These are phyloP conservation scores for Lenwebbia sp. DNA, from an alignment of 345 rosid species.

Conservation along the genomic window DNA sequence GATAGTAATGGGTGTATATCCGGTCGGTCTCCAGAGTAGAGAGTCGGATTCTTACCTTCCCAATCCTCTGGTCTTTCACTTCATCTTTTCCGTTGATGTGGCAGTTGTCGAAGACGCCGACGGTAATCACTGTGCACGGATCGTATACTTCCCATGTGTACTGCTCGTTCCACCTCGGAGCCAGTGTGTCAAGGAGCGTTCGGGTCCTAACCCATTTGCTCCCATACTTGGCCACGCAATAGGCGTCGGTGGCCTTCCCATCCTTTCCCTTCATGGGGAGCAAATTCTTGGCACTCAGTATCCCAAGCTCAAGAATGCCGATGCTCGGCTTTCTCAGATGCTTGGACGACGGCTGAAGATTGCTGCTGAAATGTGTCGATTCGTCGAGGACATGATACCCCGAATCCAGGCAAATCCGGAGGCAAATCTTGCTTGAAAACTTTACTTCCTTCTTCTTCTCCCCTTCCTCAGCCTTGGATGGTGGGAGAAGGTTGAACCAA, in stretches of 20 bases:
- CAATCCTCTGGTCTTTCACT: constrained; percentile 60
- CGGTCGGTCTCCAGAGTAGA: constrained; percentile 82
- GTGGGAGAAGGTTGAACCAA: constrained; percentile 66
- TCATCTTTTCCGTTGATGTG: constrained; percentile 67
- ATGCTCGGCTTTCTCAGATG: constrained; percentile 58
- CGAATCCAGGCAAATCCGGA: constrained; percentile 53
- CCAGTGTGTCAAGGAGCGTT: constrained; percentile 69
- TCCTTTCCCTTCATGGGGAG: constrained; percentile 83
- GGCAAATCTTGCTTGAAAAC: constrained; percentile 75
- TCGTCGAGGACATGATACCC: constrained; percentile 99
- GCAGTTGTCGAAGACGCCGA: constrained; percentile 77
- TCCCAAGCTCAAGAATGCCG: constrained; percentile 82
- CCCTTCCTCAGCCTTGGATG: constrained; percentile 32
- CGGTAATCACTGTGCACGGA: constrained; percentile 88
- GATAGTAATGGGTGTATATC: constrained; percentile 88
- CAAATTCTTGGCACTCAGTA: constrained; percentile 73
- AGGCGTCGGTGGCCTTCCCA: constrained; percentile 72
- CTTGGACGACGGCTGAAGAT: constrained; percentile 89
- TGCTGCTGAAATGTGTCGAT: constrained; percentile 87
- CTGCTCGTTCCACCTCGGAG: constrained; percentile 89
- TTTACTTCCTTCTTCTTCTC: constrained; percentile 69
- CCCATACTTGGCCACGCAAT: constrained; percentile 94
- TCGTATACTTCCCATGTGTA: constrained; percentile 97
- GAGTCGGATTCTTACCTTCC: constrained; percentile 85
- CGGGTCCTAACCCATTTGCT: constrained; percentile 96